Conservation (phyloP, 1,284 basidiomycete species). For the Vanrija humicola region DNA sequence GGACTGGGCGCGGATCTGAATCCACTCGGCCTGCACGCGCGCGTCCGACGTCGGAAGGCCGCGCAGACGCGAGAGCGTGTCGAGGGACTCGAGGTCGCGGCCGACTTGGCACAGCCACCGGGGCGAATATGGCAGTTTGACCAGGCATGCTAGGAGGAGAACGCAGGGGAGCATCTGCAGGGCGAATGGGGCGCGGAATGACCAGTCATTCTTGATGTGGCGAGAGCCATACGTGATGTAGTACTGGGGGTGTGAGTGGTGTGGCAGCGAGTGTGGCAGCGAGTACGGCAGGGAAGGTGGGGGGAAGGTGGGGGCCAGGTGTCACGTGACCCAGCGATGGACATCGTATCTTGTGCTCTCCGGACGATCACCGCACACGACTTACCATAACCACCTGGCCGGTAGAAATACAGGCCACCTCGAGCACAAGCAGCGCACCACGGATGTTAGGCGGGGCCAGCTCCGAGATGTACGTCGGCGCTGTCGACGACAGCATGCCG, state of each 20-base stretch:
- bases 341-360: no score
- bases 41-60: constrained; percentile 29
- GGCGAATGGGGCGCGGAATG: constrained; percentile 34
- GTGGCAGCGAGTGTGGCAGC: constrained; percentile 6
- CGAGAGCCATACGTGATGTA: constrained; percentile 21
- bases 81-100: constrained; percentile 31
- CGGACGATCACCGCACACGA: no score
- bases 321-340: no score
- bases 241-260: constrained; percentile 8
- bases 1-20: constrained; percentile 40
- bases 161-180: constrained; percentile 33
- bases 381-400: constrained; percentile 33
- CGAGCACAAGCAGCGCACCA: constrained; percentile 69
- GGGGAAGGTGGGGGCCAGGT: no score
- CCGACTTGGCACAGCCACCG: constrained; percentile 56
- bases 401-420: constrained; percentile 69
- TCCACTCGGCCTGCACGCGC: constrained; percentile 40
- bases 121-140: constrained; percentile 56
- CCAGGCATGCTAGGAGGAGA: constrained; percentile 42
- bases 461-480: constrained; percentile 48
- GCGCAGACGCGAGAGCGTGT: constrained; percentile 34
- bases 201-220: constrained; percentile 15
- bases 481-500: constrained; percentile 37
- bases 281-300: constrained; percentile 10
- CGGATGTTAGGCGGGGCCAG: constrained; percentile 53